Evolutionary conservation across 768 basidiomycete genomes (phyloP).

Genomic region (Coprinellus micaceus): DNA sequence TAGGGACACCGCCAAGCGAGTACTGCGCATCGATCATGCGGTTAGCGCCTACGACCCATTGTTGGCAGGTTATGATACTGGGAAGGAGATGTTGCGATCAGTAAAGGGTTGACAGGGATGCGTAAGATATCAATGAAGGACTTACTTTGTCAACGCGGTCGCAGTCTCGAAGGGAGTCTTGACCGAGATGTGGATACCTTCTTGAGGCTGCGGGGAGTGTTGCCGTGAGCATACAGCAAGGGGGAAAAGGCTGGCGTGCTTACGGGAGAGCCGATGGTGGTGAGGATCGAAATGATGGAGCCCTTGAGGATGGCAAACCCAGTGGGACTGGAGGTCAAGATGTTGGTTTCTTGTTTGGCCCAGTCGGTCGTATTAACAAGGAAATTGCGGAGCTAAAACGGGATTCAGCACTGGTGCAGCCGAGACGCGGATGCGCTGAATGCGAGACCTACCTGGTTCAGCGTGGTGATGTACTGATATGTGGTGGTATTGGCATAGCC

Average conservation of each 20-base stretch:
- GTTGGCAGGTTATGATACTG: conserved; percentile 57
- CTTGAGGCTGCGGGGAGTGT: conserved; percentile 43
- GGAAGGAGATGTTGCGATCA: neutral
- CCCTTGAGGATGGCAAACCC: conserved; percentile 68
- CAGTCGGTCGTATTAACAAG: conserved; percentile 55
- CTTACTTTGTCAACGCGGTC: conserved; percentile 56
- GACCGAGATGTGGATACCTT: conserved; percentile 52
- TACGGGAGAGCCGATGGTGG: conserved; percentile 74
- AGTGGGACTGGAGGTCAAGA: conserved; percentile 46
- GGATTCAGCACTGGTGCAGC: neutral
- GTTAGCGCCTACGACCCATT: conserved; percentile 65
- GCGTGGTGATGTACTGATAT: conserved; percentile 53
- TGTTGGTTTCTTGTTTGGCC: conserved; percentile 46
- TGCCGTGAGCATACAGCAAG: neutral
- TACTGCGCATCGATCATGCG: conserved; percentile 63
- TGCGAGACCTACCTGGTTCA: conserved; percentile 51
- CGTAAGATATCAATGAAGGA: conserved; percentile 4
- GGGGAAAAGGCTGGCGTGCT: conserved; percentile 12
- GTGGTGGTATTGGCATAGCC: conserved; percentile 54
- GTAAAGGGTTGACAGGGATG: neutral
- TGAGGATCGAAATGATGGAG: conserved; percentile 55
- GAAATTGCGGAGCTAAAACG: conserved; percentile 57
- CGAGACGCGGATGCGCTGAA: neutral
- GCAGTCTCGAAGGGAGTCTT: conserved; percentile 48
- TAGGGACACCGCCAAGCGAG: conserved; percentile 56